Conservation (phyloP, 768 basidiomycete genomes). For the Suillus discolor region DNA sequence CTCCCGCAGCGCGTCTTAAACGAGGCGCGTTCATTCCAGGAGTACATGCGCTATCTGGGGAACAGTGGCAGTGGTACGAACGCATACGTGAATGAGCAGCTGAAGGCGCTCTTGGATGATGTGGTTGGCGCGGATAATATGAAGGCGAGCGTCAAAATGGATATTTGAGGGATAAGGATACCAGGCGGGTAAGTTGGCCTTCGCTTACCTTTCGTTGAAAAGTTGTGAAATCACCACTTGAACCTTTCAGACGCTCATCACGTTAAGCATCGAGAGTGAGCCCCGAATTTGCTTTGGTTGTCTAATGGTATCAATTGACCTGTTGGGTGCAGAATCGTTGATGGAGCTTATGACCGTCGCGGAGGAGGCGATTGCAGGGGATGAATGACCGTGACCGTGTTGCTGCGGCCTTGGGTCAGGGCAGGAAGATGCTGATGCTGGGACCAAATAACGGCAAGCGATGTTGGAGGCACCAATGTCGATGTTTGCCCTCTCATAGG, state of each 20-base stretch:
- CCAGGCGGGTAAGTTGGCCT: slow-evolving; percentile 39
- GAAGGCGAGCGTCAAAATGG: slow-evolving; percentile 36
- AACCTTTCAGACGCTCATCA: slow-evolving; percentile 39
- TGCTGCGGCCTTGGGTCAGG: slow-evolving; percentile 13
- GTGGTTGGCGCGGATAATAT: slow-evolving; percentile 36
- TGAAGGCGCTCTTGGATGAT: slow-evolving; percentile 44
- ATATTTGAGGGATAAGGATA: slow-evolving; percentile 46
- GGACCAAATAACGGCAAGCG: background rate
- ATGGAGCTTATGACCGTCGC: slow-evolving; percentile 35
- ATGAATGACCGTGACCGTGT: slow-evolving; percentile 34
- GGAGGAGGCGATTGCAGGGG: slow-evolving; percentile 33
- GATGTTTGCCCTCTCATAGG: background rate
- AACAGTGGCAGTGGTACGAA: slow-evolving; percentile 15
- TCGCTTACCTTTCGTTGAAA: background rate
- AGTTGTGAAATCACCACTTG: background rate
- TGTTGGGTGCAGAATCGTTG: slow-evolving; percentile 30
- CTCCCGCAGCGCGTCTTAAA: slow-evolving; percentile 42
- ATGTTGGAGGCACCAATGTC: too few relatives aligned
- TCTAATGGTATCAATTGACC: background rate
- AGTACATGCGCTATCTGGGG: slow-evolving; percentile 40
- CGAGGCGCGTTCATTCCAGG: slow-evolving; percentile 41
- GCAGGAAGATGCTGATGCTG: slow-evolving; percentile 4
- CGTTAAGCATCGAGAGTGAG: slow-evolving; percentile 51
- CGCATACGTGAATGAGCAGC: slow-evolving; percentile 16
- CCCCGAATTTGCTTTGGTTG: background rate